These are phyloP conservation scores for Hysterium pulicare DNA, from an alignment of 2,329 filamentous ascomycete species.

Conservation along the genomic window DNA sequence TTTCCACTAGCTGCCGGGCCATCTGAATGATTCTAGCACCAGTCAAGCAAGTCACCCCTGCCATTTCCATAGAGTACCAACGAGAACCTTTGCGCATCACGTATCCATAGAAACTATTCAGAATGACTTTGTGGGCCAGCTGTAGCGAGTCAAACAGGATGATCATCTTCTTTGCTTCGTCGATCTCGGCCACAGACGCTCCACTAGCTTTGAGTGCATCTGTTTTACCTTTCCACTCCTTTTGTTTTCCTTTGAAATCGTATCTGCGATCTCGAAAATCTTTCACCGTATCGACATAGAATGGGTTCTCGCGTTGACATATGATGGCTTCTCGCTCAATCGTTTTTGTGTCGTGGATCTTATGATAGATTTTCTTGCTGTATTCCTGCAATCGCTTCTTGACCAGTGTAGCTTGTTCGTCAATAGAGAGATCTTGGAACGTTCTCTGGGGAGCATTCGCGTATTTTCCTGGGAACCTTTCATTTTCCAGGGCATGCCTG, in stretches of 20 bases:
- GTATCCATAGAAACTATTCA: conserved; percentile 99
- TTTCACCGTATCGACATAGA: conserved; percentile 94
- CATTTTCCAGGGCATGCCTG: conserved; percentile 82
- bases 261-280: conserved; percentile 96
- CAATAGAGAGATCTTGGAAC: conserved; percentile 75
- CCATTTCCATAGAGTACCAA: conserved; percentile 99
- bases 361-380: conserved; percentile 99
- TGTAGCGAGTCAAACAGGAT: conserved; percentile 93
- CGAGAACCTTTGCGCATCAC: conserved; percentile 98
- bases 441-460: conserved; percentile 67
- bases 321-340: conserved; percentile 96
- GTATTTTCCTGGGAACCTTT: conserved; percentile 79
- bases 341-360: conserved; percentile 92
- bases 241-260: conserved; percentile 97
- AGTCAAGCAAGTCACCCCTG: conserved; percentile 94
- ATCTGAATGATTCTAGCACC: conserved; percentile 96
- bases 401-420: conserved; percentile 77
- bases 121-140: conserved; percentile 95
- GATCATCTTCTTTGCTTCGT: conserved; percentile 98
- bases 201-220: conserved; percentile 80
- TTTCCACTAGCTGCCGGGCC: conserved; percentile 87
- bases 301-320: conserved; percentile 95
- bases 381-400: conserved; percentile 88
- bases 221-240: conserved; percentile 97
- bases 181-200: conserved; percentile 71